Conservation (phyloP, 176 grass and related monocot genomes). For the Oryza brachyantha region DNA sequence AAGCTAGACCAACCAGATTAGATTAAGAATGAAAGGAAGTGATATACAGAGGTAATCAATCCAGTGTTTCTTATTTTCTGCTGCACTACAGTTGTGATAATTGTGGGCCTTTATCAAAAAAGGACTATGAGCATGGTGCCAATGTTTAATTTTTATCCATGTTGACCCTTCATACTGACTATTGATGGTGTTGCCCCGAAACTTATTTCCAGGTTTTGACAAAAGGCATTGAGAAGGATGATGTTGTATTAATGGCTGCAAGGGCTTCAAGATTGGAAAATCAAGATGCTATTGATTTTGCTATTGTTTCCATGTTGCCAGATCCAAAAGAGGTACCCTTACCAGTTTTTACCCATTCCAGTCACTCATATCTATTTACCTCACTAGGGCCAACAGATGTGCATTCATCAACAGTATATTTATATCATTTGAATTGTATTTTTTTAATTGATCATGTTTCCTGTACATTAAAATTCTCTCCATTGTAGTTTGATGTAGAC, state of each 20-base stretch:
- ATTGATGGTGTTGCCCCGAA: neutral
- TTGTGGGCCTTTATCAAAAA: too few species aligned
- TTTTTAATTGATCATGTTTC: neutral
- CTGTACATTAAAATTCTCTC: neutral
- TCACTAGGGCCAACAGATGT: neutral
- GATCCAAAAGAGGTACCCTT: constrained; percentile 66
- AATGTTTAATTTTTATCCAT: neutral
- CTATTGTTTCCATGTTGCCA: constrained; percentile 64
- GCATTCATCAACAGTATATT: neutral
- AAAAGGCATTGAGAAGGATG: constrained; percentile 45
- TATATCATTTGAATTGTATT: constrained; percentile 9
- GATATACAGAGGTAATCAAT: neutral
- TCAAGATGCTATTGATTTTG: constrained; percentile 81
- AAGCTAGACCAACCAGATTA: too few species aligned
- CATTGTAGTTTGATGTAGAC: neutral
- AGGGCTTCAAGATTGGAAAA: constrained; percentile 73
- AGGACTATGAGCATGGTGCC: neutral
- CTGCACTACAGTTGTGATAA: neutral
- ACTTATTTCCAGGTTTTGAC: constrained; percentile 41
- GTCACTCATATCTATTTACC: constrained; percentile 8
- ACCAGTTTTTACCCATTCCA: neutral
- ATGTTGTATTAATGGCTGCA: constrained; percentile 67
- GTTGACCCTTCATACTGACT: neutral
- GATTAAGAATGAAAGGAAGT: too few species aligned
- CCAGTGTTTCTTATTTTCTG: neutral